phyloP scores from a whole-genome alignment of 768 basidiomycete genomes.

The Lactarius tabidus region DNA sequence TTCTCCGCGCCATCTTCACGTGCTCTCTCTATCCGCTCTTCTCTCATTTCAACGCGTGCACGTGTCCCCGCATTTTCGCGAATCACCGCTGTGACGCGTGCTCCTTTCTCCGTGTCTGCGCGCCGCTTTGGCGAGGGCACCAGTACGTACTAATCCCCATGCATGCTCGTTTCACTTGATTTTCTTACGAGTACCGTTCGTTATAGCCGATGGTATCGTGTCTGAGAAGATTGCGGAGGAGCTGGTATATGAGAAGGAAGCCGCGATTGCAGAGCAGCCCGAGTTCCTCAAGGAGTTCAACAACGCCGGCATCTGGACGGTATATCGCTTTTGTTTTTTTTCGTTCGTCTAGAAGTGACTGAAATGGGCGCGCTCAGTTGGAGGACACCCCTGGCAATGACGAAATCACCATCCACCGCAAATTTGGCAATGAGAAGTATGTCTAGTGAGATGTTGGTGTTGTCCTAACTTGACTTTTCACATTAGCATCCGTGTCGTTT shows the following conservation, averaged over 20 bases:
- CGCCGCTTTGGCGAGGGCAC: conserved; percentile 41
- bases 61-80: conserved; percentile 29
- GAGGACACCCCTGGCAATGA: conserved; percentile 68
- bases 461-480: background rate
- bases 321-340: conserved; percentile 33
- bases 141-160: conserved; percentile 33
- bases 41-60: conserved; percentile 26
- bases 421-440: conserved; percentile 87
- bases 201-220: conserved; percentile 67
- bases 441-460: conserved; percentile 30
- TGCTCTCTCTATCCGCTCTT: conserved; percentile 30
- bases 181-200: background rate
- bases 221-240: conserved; percentile 75
- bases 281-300: conserved; percentile 79
- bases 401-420: conserved; percentile 76
- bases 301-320: conserved; percentile 73
- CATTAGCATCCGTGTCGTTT: conserved; percentile 77
- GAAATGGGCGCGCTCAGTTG: conserved; percentile 42
- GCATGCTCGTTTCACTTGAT: background rate
- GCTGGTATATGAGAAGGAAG: conserved; percentile 79
- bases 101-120: conserved; percentile 41
- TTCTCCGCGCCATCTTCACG: conserved; percentile 45
- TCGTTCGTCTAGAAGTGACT: background rate
- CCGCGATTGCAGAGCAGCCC: conserved; percentile 46
- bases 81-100: conserved; percentile 29